phyloP scores from a whole-genome alignment of 129 eudicot genomes.

The Deinandra increscens region DNA sequence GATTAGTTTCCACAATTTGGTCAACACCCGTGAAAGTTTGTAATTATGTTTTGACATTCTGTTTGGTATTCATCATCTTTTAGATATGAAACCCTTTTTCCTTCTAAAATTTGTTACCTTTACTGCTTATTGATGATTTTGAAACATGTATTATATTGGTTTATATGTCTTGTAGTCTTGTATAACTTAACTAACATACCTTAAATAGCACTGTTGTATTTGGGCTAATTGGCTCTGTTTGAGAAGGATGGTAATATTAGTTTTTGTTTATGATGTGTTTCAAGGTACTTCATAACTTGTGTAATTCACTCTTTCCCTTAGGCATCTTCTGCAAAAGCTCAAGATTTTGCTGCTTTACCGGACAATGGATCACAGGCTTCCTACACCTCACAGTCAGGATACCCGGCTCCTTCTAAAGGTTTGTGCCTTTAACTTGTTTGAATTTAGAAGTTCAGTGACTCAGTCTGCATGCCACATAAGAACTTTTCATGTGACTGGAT shows the following conservation, averaged over 20 bases:
- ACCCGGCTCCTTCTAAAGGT: conserved; percentile 63
- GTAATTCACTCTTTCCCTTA: conserved; percentile 29
- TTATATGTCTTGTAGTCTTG: no score
- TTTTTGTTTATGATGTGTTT: neutral
- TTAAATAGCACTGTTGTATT: no score
- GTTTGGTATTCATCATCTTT: no score
- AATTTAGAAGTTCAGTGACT: conserved; percentile 21
- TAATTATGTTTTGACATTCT: no score
- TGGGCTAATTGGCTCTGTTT: no score
- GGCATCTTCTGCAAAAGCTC: conserved; percentile 50
- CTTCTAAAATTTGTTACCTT: no score
- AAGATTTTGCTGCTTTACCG: conserved; percentile 43
- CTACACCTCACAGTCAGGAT: conserved; percentile 51
- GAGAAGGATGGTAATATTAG: neutral
- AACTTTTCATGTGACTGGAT: conserved; percentile 5
- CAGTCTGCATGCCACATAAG: neutral
- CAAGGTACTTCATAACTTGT: conserved; percentile 18
- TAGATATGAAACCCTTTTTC: no score
- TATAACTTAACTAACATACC: no score
- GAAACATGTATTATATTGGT: no score
- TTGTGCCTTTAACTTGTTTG: conserved; percentile 20
- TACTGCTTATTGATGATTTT: no score
- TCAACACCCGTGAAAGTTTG: no score
- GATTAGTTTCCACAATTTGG: no score
- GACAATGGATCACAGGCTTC: conserved; percentile 66